Evolutionary conservation across 352 stramenopile genomes (phyloP).

Genomic region (Halophytophthora batemanensis): DNA sequence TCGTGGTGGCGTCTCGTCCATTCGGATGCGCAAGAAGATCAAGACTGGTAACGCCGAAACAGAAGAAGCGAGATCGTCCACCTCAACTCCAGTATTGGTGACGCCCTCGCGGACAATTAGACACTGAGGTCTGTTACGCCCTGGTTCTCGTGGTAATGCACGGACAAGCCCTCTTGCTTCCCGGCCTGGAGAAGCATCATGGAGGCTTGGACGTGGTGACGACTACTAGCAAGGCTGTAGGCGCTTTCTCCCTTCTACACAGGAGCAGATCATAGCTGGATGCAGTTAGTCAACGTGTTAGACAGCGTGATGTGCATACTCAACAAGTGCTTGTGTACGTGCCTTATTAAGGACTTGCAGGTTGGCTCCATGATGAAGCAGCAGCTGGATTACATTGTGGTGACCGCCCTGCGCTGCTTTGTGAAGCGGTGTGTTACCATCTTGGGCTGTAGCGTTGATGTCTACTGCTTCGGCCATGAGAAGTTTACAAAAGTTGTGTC

Average conservation of each 20-base stretch:
- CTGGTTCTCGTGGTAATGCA: slow-evolving; percentile 10
- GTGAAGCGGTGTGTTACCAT: slow-evolving; percentile 29
- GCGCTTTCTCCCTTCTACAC: slow-evolving; percentile 26
- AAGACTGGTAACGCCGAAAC: slow-evolving; percentile 4
- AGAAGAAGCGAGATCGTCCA: slow-evolving; percentile 1
- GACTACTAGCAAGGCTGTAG: slow-evolving; percentile 27
- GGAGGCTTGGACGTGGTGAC: slow-evolving; percentile 31
- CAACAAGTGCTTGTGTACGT: background rate
- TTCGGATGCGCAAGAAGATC: slow-evolving; percentile 24
- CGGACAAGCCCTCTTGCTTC: slow-evolving; percentile 6
- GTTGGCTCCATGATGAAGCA: slow-evolving; percentile 23
- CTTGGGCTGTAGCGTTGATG: slow-evolving; percentile 11
- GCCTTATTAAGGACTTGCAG: slow-evolving; percentile 20
- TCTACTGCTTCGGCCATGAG: slow-evolving; percentile 21
- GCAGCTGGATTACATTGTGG: slow-evolving; percentile 14
- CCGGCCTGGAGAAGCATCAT: slow-evolving; percentile 18
- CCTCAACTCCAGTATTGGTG: background rate
- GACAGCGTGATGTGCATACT: too few species aligned
- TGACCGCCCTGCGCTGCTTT: slow-evolving; percentile 38
- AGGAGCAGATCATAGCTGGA: background rate
- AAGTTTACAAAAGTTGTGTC: slow-evolving; percentile 23
- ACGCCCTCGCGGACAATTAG: background rate
- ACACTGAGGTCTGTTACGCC: slow-evolving; percentile 1
- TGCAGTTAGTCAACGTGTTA: background rate
- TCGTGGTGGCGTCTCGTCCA: slow-evolving; percentile 14